These are phyloP conservation scores for Celoporthe dispersa DNA, from an alignment of 2,329 filamentous ascomycete genomes.

Conservation along the genomic window DNA sequence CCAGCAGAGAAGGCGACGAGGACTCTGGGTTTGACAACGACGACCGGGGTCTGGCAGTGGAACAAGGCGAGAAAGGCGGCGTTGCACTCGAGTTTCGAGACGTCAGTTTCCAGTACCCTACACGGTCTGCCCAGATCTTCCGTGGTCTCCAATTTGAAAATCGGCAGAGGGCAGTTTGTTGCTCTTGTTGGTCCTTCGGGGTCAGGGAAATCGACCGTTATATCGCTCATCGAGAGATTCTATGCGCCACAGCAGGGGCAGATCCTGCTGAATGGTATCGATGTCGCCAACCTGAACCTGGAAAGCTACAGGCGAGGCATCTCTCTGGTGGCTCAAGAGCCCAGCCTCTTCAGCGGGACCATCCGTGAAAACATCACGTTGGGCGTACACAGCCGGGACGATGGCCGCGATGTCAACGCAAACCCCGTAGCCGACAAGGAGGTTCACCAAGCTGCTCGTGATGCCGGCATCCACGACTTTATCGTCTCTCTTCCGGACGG, in stretches of 20 bases:
- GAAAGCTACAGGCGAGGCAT: conserved; percentile 55
- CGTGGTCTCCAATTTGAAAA: conserved; percentile 16
- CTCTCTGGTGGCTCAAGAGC: conserved; percentile 60
- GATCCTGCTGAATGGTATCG: conserved; percentile 59
- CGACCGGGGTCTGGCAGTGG: conserved; percentile 37
- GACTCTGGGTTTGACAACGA: conserved; percentile 21
- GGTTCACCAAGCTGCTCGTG: conserved; percentile 36
- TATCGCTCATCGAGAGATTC: conserved; percentile 52
- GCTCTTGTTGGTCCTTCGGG: conserved; percentile 39
- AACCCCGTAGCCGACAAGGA: conserved; percentile 31
- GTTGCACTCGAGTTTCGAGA: conserved; percentile 18
- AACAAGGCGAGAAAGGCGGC: conserved; percentile 35
- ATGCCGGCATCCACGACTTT: conserved; percentile 38
- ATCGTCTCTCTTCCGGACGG: conserved; percentile 27
- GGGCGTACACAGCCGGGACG: conserved; percentile 33
- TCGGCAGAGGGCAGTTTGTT: conserved; percentile 34
- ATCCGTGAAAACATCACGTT: conserved; percentile 40
- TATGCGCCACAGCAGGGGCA: conserved; percentile 54
- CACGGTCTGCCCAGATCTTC: conserved; percentile 13
- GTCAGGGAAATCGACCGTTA: conserved; percentile 44
- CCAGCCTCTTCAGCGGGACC: conserved; percentile 59
- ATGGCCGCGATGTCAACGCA: background rate
- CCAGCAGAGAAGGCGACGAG: conserved; percentile 11
- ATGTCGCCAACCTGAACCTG: conserved; percentile 56
- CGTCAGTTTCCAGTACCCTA: conserved; percentile 26